phyloP scores from a whole-genome alignment of 2,329 filamentous ascomycete genomes.

The Cadophora gregata region DNA sequence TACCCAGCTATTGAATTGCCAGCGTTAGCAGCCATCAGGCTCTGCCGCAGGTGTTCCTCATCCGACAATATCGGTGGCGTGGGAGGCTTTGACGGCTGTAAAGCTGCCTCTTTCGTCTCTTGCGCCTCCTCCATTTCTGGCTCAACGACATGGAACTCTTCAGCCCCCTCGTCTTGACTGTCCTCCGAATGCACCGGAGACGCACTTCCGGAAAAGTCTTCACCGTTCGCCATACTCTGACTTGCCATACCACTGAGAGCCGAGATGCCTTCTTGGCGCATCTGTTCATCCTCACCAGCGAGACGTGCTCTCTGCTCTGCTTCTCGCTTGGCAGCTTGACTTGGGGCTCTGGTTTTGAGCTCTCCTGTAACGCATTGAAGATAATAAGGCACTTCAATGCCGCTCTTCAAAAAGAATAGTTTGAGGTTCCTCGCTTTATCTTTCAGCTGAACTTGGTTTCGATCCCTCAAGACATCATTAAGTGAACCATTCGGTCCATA shows the following conservation, averaged over 20 bases:
- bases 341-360: constrained; percentile 82
- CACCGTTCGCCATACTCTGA: constrained; percentile 9
- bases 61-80: constrained; percentile 1
- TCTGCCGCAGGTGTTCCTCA: constrained; percentile 15
- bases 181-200: constrained; percentile 18
- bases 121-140: constrained; percentile 10
- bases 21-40: constrained; percentile 19
- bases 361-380: constrained; percentile 88
- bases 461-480: constrained; percentile 83
- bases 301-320: constrained; percentile 67
- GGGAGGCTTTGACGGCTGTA: not conserved
- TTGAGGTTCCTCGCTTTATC: constrained; percentile 92
- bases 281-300: constrained; percentile 64
- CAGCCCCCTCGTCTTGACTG: constrained; percentile 21
- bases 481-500: constrained; percentile 82
- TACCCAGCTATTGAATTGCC: constrained; percentile 38
- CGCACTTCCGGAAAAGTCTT: constrained; percentile 12
- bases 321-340: constrained; percentile 72
- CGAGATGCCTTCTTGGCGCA: constrained; percentile 65
- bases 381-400: constrained; percentile 88
- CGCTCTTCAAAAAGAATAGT: constrained; percentile 89
- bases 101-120: not conserved
- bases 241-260: constrained; percentile 57
- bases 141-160: constrained; percentile 32
- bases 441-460: constrained; percentile 90